Percentiles rank a stretch among this genome's conserved stretches.
Evolutionary conservation across 257 asterid genomes (phyloP).

Genomic region (Gentiana straminea): DNA sequence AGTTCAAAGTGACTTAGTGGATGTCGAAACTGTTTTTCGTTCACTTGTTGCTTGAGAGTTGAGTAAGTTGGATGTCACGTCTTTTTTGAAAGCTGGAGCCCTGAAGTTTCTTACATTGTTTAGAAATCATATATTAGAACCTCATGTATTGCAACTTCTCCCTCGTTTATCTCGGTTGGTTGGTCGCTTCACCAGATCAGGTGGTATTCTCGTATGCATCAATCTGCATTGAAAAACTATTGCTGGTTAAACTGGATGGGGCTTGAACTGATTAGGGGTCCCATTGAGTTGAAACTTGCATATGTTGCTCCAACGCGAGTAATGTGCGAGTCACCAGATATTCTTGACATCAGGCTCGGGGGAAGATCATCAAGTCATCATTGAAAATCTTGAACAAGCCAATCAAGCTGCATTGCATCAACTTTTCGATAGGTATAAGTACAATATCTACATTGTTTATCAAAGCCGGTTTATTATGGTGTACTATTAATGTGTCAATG

Average conservation of each 20-base stretch:
- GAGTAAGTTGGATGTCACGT: constrained; percentile 61
- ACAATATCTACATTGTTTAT: too few species aligned
- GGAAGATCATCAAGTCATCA: too few species aligned
- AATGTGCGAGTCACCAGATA: too few species aligned
- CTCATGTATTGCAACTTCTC: constrained; percentile 54
- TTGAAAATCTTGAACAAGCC: too few species aligned
- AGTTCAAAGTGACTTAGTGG: constrained; percentile 81
- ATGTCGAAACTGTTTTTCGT: constrained; percentile 71
- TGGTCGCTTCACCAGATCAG: constrained; percentile 43
- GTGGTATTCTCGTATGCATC: constrained; percentile 97
- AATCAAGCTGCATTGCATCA: too few species aligned
- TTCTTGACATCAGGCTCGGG: too few species aligned
- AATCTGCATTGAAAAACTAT: constrained; percentile 86
- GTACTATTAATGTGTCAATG: too few species aligned
- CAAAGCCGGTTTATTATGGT: too few species aligned
- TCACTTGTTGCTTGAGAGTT: constrained; percentile 86
- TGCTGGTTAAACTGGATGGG: constrained; percentile 77
- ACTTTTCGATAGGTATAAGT: too few species aligned
- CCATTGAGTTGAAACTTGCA: too few species aligned
- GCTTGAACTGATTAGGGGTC: constrained; percentile 20
- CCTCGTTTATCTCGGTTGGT: constrained; percentile 77
- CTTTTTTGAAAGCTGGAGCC: constrained; percentile 82
- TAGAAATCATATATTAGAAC: constrained; percentile 67
- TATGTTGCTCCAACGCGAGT: too few species aligned
- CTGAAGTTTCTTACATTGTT: constrained; percentile 88